Base-by-base conservation (phyloP, 352 stramenopile genomes). In the Globisporangium radiosum region DNA sequence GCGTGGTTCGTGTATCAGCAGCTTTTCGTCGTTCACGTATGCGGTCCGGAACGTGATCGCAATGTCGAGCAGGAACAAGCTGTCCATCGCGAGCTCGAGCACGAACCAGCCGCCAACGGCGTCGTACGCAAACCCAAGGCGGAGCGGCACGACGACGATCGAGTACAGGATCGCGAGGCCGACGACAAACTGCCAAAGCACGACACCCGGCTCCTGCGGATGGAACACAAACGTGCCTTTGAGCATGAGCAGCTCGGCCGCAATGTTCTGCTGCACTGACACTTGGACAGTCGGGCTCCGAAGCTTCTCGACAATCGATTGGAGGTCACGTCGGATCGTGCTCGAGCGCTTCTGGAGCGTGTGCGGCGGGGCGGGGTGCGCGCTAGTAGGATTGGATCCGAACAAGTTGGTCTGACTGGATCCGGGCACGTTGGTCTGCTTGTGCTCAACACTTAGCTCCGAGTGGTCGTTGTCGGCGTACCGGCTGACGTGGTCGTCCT, bases 61-160 rank as follows among this genome's bases (percentile, higher is more conserved):
- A 40, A 97, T 96, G 68, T 97, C 90, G 19, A 95, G 7, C 0
- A 85, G 55, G 62, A 97, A 97, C 45, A 94, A 88, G 1, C 70
- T 64, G 60, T 97, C 90, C 42, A 95, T 90, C 0, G 77, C 64
- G 17, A 80, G 72, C 59, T 97, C 88, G 14, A 96, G 62, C 3
- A 75, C 59, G 13, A 81, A 63, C 76, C 75, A 93, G 3, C 48
- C 62, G 10, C 70, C 85, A 0, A 65, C 53, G 0, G 82, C 72
- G 47, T 88, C 72, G 14, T 76, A 74, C 50, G 90, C 66, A 59
- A 96, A 97, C 0, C 90, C 88, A n/a, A 97, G 68, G 5, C 86
- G 87, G 37, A 92, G 88, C 15, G 90, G 90, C 10, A 97, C 87
- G 15, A 94, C 71, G 52, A 97, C 78, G 54, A 96, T 94, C 50